Base-by-base conservation (phyloP, 805 yeast species). In the Candida succiphila region DNA sequence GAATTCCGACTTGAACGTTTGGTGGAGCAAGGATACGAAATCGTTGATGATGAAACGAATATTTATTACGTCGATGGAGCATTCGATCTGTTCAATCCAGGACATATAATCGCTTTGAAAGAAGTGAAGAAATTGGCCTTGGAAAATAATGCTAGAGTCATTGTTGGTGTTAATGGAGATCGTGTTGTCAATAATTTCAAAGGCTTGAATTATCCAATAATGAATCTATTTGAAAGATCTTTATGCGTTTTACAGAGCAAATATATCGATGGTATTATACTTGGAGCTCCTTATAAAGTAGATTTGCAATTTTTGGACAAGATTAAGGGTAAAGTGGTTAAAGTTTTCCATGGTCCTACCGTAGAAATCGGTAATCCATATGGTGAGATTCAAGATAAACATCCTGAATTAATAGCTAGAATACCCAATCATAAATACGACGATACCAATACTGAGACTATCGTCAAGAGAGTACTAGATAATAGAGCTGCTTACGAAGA, bases 51-150 rank as follows among this genome's bases (percentile, higher is more conserved):
- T 25, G 36, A 31, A 25, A 42, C 29, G 33, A 39, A 37, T 40
- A 34, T 67, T 12, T 63, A 62, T 32, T 85, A 81, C 48, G 67
- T 85, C 14, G 81, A 75, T 42, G 97, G 96, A 10, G 81, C 82
- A 1, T 92, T 88, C 60, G 98, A 92, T 55, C 65, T 92, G 35
- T 88, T 92, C 60, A 87, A 86, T 54, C 87, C 95, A 16, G 96
- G 95, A 16, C 96, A 92, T 53, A 84, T 89, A 37, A 80, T 77
- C 43, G 79, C 79, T 8, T 62, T 89, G 40, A 61, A 69, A 37
- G 51, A 61, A 13, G 67, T 80, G 17, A 51, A 64, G 22, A 54
- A 55, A 24, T 43, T 48, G 17, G 70, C 74, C 0, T 40, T 46
- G 4, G 49, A 48, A 13, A 10, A 30, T 6, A 15, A 24, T 7